Evolutionary conservation across 768 basidiomycete genomes (phyloP).

Genomic region (Tulasnella sp.): DNA sequence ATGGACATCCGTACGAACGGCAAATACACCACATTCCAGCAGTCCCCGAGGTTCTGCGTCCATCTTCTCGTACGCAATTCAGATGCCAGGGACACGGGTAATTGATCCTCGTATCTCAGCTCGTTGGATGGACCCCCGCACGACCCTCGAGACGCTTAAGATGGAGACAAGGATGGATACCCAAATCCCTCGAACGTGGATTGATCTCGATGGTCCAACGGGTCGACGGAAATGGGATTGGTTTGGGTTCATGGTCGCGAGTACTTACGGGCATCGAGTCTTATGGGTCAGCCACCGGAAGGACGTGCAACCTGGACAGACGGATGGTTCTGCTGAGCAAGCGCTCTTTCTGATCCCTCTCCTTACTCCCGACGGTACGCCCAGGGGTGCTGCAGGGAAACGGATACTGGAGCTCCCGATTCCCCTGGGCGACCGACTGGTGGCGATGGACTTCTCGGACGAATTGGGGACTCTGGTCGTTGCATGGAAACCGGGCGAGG

Average conservation of each 20-base stretch:
- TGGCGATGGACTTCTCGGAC: neutral
- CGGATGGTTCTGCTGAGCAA: neutral
- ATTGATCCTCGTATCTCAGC: neutral
- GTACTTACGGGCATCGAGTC: neutral
- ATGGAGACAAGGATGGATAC: neutral
- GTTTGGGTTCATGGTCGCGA: neutral
- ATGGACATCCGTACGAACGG: neutral
- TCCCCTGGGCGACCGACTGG: neutral
- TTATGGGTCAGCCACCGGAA: neutral
- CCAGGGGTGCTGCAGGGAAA: neutral
- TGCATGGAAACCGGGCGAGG: neutral
- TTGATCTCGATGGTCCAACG: neutral
- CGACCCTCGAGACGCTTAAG: neutral
- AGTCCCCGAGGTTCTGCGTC: neutral
- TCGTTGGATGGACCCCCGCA: neutral
- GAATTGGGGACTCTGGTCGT: neutral
- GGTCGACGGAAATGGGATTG: neutral
- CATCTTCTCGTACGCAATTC: neutral
- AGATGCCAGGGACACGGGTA: neutral
- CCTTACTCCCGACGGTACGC: neutral
- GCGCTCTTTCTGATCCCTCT: neutral
- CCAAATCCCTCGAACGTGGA: neutral
- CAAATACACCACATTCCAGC: neutral
- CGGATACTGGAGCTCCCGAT: neutral
- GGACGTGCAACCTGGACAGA: neutral